A percentile compares a stretch with the other conserved stretches of the same genome.
phyloP scores from a whole-genome alignment of 2,329 filamentous ascomycete species.

The Aplosporella prunicola region DNA sequence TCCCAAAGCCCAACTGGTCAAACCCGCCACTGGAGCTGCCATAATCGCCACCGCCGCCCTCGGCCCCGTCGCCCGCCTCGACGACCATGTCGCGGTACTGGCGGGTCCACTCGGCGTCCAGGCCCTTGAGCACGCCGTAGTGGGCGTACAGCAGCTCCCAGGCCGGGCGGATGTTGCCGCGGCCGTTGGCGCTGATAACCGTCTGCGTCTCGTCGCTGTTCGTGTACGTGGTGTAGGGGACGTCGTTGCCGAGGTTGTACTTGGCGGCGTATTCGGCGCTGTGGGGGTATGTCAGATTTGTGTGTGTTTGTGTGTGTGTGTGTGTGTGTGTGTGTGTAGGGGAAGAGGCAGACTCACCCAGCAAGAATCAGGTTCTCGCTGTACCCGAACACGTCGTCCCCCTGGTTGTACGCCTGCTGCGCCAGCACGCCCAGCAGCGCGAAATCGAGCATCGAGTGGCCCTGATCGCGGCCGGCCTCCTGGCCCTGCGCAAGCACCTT shows the following conservation, averaged over 20 bases:
- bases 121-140: slow-evolving; percentile 30
- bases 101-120: slow-evolving; percentile 29
- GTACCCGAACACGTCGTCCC: slow-evolving; percentile 31
- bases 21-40: slow-evolving; percentile 33
- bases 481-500: slow-evolving; percentile 31
- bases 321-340: no score
- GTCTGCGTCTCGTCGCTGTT: slow-evolving; percentile 30
- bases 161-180: slow-evolving; percentile 30
- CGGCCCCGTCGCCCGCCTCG: slow-evolving; percentile 27
- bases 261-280: slow-evolving; percentile 31
- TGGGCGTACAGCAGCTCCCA: slow-evolving; percentile 32
- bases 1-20: slow-evolving; percentile 31
- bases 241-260: slow-evolving; percentile 35
- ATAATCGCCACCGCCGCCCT: slow-evolving; percentile 39
- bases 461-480: slow-evolving; percentile 38
- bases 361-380: slow-evolving; percentile 28
- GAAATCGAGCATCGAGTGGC: slow-evolving; percentile 34
- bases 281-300: slow-evolving; percentile 4
- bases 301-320: no score
- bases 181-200: slow-evolving; percentile 22
- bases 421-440: slow-evolving; percentile 32
- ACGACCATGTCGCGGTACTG: slow-evolving; percentile 27
- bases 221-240: slow-evolving; percentile 34
- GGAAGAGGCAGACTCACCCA: slow-evolving; percentile 18
- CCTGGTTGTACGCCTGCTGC: slow-evolving; percentile 37